These are phyloP conservation scores for Penicillium frequentans DNA, from an alignment of 2,329 filamentous ascomycete genomes.

Conservation along the genomic window DNA sequence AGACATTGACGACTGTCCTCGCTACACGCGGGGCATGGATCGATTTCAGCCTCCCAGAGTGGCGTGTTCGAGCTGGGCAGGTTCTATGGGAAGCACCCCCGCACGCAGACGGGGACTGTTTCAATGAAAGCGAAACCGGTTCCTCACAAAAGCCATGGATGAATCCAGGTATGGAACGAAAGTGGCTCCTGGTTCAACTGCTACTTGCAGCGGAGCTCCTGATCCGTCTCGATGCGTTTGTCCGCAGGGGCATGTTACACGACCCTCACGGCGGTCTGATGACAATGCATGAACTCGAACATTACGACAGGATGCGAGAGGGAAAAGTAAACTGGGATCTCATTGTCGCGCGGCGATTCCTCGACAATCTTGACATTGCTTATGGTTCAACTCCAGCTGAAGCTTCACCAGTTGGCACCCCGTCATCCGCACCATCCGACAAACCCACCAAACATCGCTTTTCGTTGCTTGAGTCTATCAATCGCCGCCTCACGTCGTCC, in stretches of 20 bases:
- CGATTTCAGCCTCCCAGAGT: constrained; percentile 48
- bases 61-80: constrained; percentile 48
- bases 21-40: constrained; percentile 47
- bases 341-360: constrained; percentile 52
- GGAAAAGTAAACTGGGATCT: constrained; percentile 59
- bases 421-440: neutral
- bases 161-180: constrained; percentile 43
- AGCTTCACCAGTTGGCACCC: neutral
- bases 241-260: constrained; percentile 42
- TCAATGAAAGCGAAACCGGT: constrained; percentile 1
- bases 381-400: constrained; percentile 15
- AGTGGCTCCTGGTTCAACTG: constrained; percentile 57
- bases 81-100: constrained; percentile 44
- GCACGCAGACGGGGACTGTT: constrained; percentile 37
- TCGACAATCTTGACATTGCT: constrained; percentile 51
- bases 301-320: constrained; percentile 49
- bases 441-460: constrained; percentile 21
- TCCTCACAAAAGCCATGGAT: constrained; percentile 23
- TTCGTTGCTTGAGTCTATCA: constrained; percentile 26
- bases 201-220: constrained; percentile 56
- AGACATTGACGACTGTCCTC: constrained; percentile 45
- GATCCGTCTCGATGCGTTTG: constrained; percentile 52
- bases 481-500: constrained; percentile 15
- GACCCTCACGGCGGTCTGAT: constrained; percentile 41
- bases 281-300: constrained; percentile 44